phyloP scores from a whole-genome alignment of 2,329 filamentous ascomycete genomes.

The Neurospora sp. region DNA sequence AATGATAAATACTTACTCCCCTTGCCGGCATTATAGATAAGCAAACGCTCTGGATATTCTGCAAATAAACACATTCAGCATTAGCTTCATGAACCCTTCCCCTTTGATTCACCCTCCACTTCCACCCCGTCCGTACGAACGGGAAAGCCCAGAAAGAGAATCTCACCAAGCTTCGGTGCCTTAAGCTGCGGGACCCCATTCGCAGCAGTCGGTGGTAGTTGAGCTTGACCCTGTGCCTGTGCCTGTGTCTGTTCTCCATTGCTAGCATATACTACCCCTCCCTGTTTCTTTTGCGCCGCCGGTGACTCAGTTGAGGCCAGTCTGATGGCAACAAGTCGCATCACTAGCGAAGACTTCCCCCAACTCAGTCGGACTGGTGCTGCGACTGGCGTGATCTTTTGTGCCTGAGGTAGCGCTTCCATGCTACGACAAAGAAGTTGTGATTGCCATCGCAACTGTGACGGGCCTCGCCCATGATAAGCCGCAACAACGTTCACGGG shows the following conservation, averaged over 20 bases:
- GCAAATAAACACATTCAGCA: background rate
- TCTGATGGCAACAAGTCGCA: background rate
- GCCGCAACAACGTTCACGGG: background rate
- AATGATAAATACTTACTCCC: conserved; percentile 27
- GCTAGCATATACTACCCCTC: background rate
- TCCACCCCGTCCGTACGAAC: background rate
- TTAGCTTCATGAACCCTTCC: background rate
- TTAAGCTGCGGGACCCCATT: background rate
- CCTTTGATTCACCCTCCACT: background rate
- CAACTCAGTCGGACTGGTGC: background rate
- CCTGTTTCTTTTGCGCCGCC: background rate
- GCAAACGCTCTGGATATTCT: conserved; percentile 48
- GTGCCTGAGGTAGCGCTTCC: background rate
- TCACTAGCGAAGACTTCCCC: background rate
- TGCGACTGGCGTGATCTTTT: background rate
- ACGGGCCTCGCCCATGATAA: background rate
- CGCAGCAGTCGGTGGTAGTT: background rate
- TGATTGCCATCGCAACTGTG: background rate
- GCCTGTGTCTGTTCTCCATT: background rate
- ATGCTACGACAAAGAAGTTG: background rate
- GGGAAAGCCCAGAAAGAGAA: background rate
- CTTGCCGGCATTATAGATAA: conserved; percentile 69
- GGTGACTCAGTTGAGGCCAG: background rate
- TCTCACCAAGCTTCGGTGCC: background rate
- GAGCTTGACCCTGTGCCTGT: background rate